Evolutionary conservation across 371 early-diverging fungal species (phyloP).

Genomic region (Nematocida sp.): DNA sequence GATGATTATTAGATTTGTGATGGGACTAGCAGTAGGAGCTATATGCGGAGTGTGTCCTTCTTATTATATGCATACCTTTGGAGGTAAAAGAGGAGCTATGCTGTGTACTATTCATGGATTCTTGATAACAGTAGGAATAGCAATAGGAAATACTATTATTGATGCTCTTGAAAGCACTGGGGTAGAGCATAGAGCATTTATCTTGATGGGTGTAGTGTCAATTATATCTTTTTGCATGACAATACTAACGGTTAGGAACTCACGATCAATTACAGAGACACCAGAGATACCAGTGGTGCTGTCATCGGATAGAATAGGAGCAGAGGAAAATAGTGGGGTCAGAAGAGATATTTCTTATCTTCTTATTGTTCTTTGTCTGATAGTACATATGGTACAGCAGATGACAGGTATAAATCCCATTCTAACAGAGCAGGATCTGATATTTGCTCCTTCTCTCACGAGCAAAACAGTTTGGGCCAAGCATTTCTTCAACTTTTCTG

Average conservation of each 20-base stretch:
- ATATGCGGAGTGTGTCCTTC: conserved; percentile 21
- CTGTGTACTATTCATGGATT: conserved; percentile 9
- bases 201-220: neutral
- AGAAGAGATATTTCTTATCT: neutral
- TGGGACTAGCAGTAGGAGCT: conserved; percentile 26
- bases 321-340: neutral
- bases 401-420: conserved; percentile 46
- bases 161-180: too few species aligned
- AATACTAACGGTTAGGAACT: neutral
- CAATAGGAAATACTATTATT: too few species aligned
- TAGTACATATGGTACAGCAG: conserved; percentile 29
- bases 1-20: neutral
- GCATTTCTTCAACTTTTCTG: conserved; percentile 31
- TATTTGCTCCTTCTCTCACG: neutral
- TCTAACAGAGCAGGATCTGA: neutral
- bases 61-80: conserved; percentile 6
- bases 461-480: neutral
- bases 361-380: conserved; percentile 9
- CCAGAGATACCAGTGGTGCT: neutral
- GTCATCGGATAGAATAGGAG: neutral
- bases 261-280: too few species aligned
- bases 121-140: conserved; percentile 25
- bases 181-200: too few species aligned
- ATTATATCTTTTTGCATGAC: neutral
- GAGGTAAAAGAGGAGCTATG: neutral